These are phyloP conservation scores for Pseudogymnoascus sp. DNA, from an alignment of 2,329 filamentous ascomycete species.

Conservation along the genomic window DNA sequence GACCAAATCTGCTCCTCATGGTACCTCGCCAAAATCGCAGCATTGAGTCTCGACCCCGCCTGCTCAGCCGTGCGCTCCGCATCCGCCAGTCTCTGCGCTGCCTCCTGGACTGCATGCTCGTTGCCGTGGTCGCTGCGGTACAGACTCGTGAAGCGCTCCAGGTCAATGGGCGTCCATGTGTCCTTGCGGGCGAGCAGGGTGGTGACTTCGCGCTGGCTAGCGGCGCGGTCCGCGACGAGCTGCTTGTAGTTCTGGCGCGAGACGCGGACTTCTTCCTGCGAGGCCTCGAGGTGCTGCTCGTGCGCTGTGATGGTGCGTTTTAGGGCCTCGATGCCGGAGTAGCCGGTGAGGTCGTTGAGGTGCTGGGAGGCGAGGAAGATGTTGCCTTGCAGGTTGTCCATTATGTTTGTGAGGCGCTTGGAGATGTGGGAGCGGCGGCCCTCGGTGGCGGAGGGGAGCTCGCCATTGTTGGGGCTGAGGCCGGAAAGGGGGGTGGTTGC, in stretches of 20 bases:
- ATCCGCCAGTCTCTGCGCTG: conserved; percentile 62
- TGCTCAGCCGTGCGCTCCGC: conserved; percentile 77
- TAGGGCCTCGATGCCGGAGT: conserved; percentile 80
- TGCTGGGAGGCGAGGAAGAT: conserved; percentile 78
- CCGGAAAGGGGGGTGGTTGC: neutral
- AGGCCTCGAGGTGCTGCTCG: conserved; percentile 48
- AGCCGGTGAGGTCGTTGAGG: conserved; percentile 90
- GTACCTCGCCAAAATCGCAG: conserved; percentile 80
- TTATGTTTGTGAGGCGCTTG: conserved; percentile 56
- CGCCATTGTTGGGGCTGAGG: conserved; percentile 14
- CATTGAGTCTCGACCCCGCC: conserved; percentile 65
- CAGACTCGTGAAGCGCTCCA: conserved; percentile 88
- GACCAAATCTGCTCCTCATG: conserved; percentile 99
- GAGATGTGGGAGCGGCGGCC: conserved; percentile 36
- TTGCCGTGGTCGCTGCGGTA: conserved; percentile 91
- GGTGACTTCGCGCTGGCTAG: conserved; percentile 91
- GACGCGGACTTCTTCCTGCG: conserved; percentile 58
- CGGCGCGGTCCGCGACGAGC: conserved; percentile 75
- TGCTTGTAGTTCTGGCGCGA: conserved; percentile 71
- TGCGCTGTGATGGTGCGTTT: conserved; percentile 68
- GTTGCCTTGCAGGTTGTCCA: conserved; percentile 84
- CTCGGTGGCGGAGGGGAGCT: conserved; percentile 41
- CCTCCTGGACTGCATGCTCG: conserved; percentile 70
- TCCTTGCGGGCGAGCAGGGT: conserved; percentile 90
- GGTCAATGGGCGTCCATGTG: conserved; percentile 75